Conservation (phyloP, 768 basidiomycete species). For the Tricholoma furcatifolium region DNA sequence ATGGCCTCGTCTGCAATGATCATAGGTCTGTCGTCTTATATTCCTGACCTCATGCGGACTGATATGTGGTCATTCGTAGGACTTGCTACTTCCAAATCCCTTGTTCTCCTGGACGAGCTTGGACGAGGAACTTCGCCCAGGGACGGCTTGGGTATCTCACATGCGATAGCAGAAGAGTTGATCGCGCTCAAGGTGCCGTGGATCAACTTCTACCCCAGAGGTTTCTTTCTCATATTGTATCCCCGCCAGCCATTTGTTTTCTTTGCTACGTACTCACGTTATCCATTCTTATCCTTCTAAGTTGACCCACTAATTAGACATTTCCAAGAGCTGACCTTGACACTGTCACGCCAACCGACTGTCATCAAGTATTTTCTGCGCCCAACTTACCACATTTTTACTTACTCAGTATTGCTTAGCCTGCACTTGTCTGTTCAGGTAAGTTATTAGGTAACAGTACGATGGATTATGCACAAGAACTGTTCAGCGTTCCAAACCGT, state of each 20-base stretch:
- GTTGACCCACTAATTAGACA: conserved; percentile 44
- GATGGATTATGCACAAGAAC: neutral
- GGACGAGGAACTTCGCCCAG: conserved; percentile 87
- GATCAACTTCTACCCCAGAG: neutral
- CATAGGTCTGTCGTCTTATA: conserved; percentile 47
- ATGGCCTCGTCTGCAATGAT: conserved; percentile 95
- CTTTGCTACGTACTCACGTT: conserved; percentile 74
- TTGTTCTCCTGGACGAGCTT: conserved; percentile 92
- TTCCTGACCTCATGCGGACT: neutral
- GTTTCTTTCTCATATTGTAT: neutral
- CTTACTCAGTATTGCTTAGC: conserved; percentile 36
- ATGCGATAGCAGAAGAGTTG: conserved; percentile 79
- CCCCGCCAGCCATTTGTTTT: conserved; percentile 71
- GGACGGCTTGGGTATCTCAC: conserved; percentile 80
- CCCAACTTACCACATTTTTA: neutral
- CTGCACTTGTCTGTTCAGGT: conserved; percentile 84
- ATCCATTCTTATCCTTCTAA: neutral
- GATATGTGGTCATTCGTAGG: conserved; percentile 36
- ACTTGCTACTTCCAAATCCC: conserved; percentile 62
- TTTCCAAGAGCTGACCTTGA: conserved; percentile 76
- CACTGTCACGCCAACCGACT: conserved; percentile 73
- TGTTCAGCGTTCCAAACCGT: conserved; percentile 50
- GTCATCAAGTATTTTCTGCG: conserved; percentile 62
- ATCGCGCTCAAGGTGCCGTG: conserved; percentile 65
- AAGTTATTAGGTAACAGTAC: neutral